These are phyloP conservation scores for Aphanoascus verrucosus DNA, from an alignment of 2,329 filamentous ascomycete species.

Conservation along the genomic window DNA sequence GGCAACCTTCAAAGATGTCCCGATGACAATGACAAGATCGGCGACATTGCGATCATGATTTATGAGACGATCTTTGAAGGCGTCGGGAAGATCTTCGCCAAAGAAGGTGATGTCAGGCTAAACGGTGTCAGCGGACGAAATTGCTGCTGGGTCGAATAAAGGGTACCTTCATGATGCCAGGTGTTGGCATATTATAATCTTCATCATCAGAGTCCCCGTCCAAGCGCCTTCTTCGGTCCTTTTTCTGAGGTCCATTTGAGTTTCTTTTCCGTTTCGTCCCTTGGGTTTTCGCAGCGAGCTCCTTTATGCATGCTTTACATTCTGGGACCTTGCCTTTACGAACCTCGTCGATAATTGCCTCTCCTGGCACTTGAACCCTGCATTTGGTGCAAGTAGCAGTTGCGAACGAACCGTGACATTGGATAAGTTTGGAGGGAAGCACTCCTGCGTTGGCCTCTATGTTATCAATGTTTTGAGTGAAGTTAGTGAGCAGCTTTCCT, in stretches of 20 bases:
- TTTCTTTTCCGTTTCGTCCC: constrained; percentile 45
- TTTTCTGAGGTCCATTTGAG: constrained; percentile 36
- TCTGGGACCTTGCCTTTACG: constrained; percentile 63
- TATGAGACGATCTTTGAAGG: constrained; percentile 71
- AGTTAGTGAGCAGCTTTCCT: constrained; percentile 86
- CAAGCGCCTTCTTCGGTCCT: constrained; percentile 47
- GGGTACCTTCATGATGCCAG: constrained; percentile 66
- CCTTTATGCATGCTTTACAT: constrained; percentile 59
- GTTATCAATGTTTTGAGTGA: constrained; percentile 98
- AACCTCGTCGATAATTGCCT: constrained; percentile 70
- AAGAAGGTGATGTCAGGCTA: constrained; percentile 95
- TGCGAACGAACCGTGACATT: constrained; percentile 94
- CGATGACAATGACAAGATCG: constrained; percentile 90
- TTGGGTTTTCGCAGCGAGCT: constrained; percentile 40
- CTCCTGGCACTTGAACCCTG: constrained; percentile 59
- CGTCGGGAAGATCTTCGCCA: constrained; percentile 74
- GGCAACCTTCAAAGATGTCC: constrained; percentile 88
- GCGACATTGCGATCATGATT: constrained; percentile 67
- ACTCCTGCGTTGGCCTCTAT: constrained; percentile 83
- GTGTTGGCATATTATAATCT: constrained; percentile 54
- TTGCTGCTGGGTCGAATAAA: neutral
- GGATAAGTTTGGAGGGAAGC: constrained; percentile 67
- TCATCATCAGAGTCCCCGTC: constrained; percentile 47
- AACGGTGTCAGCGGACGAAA: constrained; percentile 15
- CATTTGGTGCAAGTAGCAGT: constrained; percentile 84